phyloP scores from a whole-genome alignment of 306 rosid species.

The Medicago truncatula region DNA sequence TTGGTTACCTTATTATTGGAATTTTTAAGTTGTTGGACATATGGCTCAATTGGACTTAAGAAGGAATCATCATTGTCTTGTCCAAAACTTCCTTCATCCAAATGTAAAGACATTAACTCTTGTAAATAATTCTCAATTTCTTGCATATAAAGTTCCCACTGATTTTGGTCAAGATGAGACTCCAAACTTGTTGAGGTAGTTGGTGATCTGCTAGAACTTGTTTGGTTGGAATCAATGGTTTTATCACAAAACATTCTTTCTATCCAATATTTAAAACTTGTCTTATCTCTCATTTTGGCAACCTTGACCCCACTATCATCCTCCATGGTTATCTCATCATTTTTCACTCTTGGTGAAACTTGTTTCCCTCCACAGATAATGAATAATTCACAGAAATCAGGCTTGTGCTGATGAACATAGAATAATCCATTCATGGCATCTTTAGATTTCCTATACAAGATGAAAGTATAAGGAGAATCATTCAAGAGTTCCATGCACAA shows the following conservation, averaged over 20 bases:
- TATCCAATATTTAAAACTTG: constrained; percentile 63
- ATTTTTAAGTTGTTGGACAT: constrained; percentile 41
- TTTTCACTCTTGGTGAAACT: constrained; percentile 56
- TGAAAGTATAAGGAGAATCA: neutral
- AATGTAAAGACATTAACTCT: constrained; percentile 52
- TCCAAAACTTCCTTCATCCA: constrained; percentile 49
- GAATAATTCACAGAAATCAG: constrained; percentile 73
- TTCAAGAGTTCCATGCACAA: neutral
- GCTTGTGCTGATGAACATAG: constrained; percentile 70
- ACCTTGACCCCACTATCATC: constrained; percentile 73
- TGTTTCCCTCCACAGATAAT: constrained; percentile 76
- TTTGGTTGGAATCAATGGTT: constrained; percentile 39
- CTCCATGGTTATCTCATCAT: constrained; percentile 68
- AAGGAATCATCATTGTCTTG: constrained; percentile 43
- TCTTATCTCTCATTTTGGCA: constrained; percentile 62
- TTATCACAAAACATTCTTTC: constrained; percentile 63
- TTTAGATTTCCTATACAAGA: constrained; percentile 64
- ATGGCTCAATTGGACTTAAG: constrained; percentile 54
- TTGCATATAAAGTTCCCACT: constrained; percentile 62
- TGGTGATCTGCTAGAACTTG: constrained; percentile 27
- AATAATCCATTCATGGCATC: constrained; percentile 67
- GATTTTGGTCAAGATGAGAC: constrained; percentile 41
- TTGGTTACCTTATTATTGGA: constrained; percentile 55
- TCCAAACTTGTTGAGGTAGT: constrained; percentile 45
- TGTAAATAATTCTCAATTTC: constrained; percentile 69